Evolutionary conservation across 108 stramenopile genomes (phyloP).

Genomic region (Nitzschia sp.): DNA sequence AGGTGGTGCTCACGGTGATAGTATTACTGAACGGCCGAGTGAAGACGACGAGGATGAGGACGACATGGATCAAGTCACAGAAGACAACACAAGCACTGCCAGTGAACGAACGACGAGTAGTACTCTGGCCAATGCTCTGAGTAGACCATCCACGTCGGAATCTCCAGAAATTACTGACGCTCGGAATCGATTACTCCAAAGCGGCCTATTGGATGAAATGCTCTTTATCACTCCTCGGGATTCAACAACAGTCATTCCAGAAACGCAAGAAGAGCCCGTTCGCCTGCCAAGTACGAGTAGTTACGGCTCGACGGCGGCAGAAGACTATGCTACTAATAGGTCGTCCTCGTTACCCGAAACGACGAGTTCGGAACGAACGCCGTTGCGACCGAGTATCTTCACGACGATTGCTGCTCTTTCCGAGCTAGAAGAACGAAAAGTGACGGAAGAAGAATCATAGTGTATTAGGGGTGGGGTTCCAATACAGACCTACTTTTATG

Average conservation of each 20-base stretch:
- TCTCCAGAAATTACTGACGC: conserved; percentile 7
- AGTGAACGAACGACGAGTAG: background rate
- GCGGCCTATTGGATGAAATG: conserved; percentile 15
- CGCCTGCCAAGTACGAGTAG: background rate
- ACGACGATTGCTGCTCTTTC: conserved; percentile 28
- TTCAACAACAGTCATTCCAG: background rate
- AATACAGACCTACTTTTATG: no score
- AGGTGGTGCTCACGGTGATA: background rate
- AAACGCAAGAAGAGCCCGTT: no score
- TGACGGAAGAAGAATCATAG: no score
- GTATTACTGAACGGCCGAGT: background rate
- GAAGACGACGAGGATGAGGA: conserved; percentile 19
- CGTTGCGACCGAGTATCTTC: conserved; percentile 37
- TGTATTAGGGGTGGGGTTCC: no score
- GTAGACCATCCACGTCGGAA: background rate
- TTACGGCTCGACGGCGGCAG: conserved; percentile 10
- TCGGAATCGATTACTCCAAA: conserved; percentile 6
- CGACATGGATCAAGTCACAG: background rate
- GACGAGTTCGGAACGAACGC: conserved; percentile 19
- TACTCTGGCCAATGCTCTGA: background rate
- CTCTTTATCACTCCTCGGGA: conserved; percentile 7
- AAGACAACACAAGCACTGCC: background rate
- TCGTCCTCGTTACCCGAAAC: no score
- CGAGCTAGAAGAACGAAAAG: background rate
- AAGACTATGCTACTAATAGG: no score